Conservation (phyloP, 73 alveolate genomes). For the Symbiodinium natans region DNA sequence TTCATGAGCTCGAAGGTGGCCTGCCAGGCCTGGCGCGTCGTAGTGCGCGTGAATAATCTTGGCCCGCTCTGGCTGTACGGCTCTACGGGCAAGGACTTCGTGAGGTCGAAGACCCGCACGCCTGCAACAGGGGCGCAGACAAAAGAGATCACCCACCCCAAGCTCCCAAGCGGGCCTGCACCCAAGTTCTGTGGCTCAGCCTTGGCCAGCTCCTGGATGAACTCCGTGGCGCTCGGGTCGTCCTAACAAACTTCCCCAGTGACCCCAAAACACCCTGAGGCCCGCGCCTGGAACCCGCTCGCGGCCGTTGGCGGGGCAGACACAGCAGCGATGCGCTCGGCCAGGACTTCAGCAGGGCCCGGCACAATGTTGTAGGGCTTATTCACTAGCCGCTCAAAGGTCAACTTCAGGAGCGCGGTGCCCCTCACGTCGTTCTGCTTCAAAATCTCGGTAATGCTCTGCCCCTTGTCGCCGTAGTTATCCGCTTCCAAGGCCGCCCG, state of each 20-base stretch:
- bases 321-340: no score
- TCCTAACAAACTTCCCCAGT: not conserved
- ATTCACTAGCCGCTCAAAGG: no score
- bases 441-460: no score
- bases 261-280: not conserved
- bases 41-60: not conserved
- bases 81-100: conserved; percentile 39
- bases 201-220: not conserved
- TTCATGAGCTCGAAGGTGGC: conserved; percentile 27
- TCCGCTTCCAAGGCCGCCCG: not conserved
- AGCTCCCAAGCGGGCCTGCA: not conserved
- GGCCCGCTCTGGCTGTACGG: conserved; percentile 7
- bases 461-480: no score
- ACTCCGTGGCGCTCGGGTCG: not conserved
- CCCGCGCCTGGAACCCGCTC: not conserved
- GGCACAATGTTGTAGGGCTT: no score
- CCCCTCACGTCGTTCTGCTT: no score
- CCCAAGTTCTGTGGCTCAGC: not conserved
- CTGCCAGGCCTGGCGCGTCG: conserved; percentile 15
- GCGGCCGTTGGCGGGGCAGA: no score
- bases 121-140: not conserved
- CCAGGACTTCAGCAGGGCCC: no score
- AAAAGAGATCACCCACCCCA: not conserved
- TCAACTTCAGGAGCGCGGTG: no score
- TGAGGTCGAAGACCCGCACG: conserved; percentile 9